phyloP scores from a whole-genome alignment of 1,284 basidiomycete species.

The Cutaneotrichosporon daszewskae region DNA sequence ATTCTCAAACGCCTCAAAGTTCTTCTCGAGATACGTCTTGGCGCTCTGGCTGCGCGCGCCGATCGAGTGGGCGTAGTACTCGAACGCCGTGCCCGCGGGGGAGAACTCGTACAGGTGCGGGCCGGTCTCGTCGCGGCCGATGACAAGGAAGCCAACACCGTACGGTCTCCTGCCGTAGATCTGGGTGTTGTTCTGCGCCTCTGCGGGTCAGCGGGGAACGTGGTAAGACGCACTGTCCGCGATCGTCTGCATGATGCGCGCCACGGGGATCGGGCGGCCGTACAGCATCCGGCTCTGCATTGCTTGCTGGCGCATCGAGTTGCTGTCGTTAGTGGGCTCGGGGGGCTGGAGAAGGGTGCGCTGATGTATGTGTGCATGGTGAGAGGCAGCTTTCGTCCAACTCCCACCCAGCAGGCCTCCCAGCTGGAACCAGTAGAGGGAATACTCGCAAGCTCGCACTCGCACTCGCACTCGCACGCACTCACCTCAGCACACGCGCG shows the following conservation, averaged over 20 bases:
- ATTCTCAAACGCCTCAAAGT: constrained; percentile 79
- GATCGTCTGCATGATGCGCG: constrained; percentile 84
- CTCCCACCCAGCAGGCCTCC: too few relatives aligned
- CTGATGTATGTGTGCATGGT: too few relatives aligned
- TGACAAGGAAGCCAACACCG: constrained; percentile 97
- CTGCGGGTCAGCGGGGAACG: constrained; percentile 48
- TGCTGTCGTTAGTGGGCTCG: constrained; percentile 54
- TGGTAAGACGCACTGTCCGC: constrained; percentile 68
- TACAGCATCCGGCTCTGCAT: constrained; percentile 93
- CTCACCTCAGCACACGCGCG: constrained; percentile 88
- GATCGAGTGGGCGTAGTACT: constrained; percentile 98
- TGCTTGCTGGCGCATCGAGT: constrained; percentile 99
- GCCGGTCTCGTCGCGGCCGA: constrained; percentile 87
- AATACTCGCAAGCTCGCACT: too few relatives aligned
- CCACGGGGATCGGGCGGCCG: constrained; percentile 89
- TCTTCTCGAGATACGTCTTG: constrained; percentile 95
- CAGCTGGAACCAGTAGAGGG: too few relatives aligned
- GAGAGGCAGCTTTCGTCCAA: too few relatives aligned
- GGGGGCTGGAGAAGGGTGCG: too few relatives aligned
- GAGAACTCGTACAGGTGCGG: constrained; percentile 98
- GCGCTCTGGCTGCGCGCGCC: constrained; percentile 96
- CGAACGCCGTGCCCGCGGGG: constrained; percentile 93
- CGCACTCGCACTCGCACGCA: too few relatives aligned
- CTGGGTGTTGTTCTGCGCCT: constrained; percentile 98
- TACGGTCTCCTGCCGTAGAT: constrained; percentile 97